Conservation (phyloP, 257 asterid genomes). For the Fraxinus excelsior region DNA sequence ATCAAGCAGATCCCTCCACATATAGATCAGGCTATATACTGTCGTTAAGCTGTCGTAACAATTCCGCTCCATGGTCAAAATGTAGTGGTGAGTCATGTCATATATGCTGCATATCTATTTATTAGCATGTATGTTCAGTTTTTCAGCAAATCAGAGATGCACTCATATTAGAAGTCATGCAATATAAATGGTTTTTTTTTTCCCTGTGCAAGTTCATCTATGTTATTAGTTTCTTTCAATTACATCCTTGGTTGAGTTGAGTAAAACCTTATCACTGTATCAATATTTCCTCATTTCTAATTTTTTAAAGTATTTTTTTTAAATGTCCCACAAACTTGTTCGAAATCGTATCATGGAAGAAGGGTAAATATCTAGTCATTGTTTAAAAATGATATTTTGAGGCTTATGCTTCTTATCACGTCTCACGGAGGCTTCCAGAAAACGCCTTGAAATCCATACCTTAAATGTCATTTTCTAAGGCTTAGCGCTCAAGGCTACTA, state of each 20-base stretch:
- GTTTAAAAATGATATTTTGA: neutral
- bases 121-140: neutral
- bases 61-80: constrained; percentile 21
- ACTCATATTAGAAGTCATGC: neutral
- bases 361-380: neutral
- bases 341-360: neutral
- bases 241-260: neutral
- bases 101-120: neutral
- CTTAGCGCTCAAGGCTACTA: neutral
- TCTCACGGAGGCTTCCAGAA: neutral
- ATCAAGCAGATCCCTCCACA: constrained; percentile 91
- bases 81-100: constrained; percentile 35
- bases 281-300: neutral
- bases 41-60: constrained; percentile 47
- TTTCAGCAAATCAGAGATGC: neutral
- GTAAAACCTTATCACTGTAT: neutral
- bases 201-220: neutral
- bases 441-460: neutral
- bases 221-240: neutral
- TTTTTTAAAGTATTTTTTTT: neutral
- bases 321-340: neutral
- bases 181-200: no score
- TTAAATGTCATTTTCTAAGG: neutral
- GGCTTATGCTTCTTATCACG: neutral
- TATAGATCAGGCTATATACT: constrained; percentile 77